These are phyloP conservation scores for Aspergillus leporis DNA, from an alignment of 495 filamentous ascomycete genomes.

Conservation along the genomic window DNA sequence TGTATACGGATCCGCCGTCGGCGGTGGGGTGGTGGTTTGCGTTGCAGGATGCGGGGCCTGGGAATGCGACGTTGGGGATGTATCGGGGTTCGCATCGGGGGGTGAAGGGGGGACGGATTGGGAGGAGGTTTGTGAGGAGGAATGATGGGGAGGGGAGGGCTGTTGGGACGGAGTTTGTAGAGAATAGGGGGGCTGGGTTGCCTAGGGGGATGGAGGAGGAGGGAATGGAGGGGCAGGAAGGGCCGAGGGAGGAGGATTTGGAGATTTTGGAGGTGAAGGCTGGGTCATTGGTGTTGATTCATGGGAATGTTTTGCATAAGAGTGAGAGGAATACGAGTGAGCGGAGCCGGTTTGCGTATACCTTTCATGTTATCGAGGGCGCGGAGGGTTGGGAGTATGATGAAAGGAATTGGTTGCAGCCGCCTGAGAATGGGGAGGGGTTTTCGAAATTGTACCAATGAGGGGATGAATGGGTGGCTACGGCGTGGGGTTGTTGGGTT, in stretches of 20 bases:
- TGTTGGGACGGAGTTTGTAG: constrained; percentile 57
- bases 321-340: constrained; percentile 86
- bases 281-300: constrained; percentile 87
- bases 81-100: constrained; percentile 71
- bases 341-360: constrained; percentile 92
- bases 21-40: constrained; percentile 97
- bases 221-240: constrained; percentile 27
- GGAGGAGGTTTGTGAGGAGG: constrained; percentile 72
- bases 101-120: constrained; percentile 50
- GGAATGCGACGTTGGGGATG: constrained; percentile 89
- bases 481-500: not conserved
- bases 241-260: constrained; percentile 55
- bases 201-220: constrained; percentile 45
- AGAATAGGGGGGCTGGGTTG: constrained; percentile 46
- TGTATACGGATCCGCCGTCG: constrained; percentile 88
- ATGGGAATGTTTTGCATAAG: constrained; percentile 95
- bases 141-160: constrained; percentile 27
- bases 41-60: constrained; percentile 79
- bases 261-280: constrained; percentile 79
- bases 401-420: constrained; percentile 89
- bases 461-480: not conserved
- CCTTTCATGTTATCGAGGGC: constrained; percentile 95
- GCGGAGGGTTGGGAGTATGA: constrained; percentile 74
- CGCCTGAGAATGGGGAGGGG: constrained; percentile 67
- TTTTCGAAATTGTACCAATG: constrained; percentile 65